These are phyloP conservation scores for Rosa multiflora DNA, from an alignment of 306 rosid species.

Conservation along the genomic window DNA sequence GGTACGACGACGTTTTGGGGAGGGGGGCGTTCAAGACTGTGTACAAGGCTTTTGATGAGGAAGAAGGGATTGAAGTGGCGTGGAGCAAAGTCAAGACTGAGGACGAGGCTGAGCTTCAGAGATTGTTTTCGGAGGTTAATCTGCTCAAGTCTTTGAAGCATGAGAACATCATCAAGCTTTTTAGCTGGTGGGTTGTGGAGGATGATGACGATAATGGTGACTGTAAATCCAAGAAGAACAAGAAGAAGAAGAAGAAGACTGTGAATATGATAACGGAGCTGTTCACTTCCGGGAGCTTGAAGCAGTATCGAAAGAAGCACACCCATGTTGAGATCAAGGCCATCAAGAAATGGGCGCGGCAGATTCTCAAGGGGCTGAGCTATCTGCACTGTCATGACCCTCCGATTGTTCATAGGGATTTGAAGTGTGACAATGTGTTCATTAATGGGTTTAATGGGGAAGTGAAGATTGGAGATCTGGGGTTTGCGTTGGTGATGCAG, in stretches of 20 bases:
- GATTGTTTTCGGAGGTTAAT: slow-evolving; percentile 75
- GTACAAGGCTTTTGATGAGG: slow-evolving; percentile 89
- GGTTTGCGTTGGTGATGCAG: slow-evolving; percentile 7
- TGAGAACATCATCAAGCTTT: slow-evolving; percentile 65
- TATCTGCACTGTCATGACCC: slow-evolving; percentile 29
- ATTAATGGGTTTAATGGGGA: slow-evolving; percentile 21
- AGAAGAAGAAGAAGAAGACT: slow-evolving; percentile 21
- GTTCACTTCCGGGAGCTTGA: slow-evolving; percentile 89
- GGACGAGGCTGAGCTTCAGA: slow-evolving; percentile 60
- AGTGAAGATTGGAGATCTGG: slow-evolving; percentile 28
- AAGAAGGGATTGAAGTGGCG: slow-evolving; percentile 78
- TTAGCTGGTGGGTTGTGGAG: slow-evolving; percentile 69
- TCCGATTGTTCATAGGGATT: slow-evolving; percentile 21
- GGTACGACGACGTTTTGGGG: slow-evolving; percentile 76
- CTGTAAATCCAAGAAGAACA: background rate
- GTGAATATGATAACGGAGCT: slow-evolving; percentile 84
- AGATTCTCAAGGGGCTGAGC: slow-evolving; percentile 19
- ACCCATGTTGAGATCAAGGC: slow-evolving; percentile 55
- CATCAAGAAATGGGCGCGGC: slow-evolving; percentile 25
- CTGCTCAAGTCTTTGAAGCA: slow-evolving; percentile 77
- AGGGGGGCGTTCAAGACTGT: slow-evolving; percentile 92
- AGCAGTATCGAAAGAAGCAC: slow-evolving; percentile 81
- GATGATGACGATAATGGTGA: slow-evolving; percentile 16
- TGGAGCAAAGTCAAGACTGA: slow-evolving; percentile 71
- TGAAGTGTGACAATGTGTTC: slow-evolving; percentile 29